phyloP scores from a whole-genome alignment of 176 grass and related monocot genomes.

The Musa itinerans region DNA sequence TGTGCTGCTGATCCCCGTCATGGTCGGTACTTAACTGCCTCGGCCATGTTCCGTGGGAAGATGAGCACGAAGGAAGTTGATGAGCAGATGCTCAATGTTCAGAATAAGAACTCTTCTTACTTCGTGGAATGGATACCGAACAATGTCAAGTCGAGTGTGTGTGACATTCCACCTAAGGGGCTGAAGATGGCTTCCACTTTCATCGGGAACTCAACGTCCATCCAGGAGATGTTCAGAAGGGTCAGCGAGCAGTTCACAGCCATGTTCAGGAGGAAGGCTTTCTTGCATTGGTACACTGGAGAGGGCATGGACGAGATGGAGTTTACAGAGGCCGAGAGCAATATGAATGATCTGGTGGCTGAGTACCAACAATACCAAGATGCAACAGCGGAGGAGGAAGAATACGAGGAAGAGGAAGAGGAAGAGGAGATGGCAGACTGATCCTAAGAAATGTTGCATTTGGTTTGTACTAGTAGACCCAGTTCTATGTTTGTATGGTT shows the following conservation, averaged over 20 bases:
- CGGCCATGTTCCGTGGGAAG: conserved; percentile 16
- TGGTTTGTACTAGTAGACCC: background rate
- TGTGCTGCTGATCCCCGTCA: no score
- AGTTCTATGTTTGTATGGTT: background rate
- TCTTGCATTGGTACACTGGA: conserved; percentile 92
- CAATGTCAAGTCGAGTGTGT: conserved; percentile 11
- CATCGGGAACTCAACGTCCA: conserved; percentile 10
- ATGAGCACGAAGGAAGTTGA: conserved; percentile 23
- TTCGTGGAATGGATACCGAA: conserved; percentile 23
- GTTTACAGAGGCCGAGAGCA: conserved; percentile 6
- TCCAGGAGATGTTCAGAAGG: conserved; percentile 20
- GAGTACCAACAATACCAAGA: conserved; percentile 17
- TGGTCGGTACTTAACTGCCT: conserved; percentile 14
- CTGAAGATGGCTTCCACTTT: conserved; percentile 14
- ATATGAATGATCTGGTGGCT: conserved; percentile 11
- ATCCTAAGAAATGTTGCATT: background rate
- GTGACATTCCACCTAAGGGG: conserved; percentile 3
- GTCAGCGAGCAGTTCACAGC: conserved; percentile 91
- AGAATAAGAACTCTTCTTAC: conserved; percentile 22
- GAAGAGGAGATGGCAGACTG: background rate
- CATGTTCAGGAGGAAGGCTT: conserved; percentile 97
- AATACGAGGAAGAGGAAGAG: background rate
- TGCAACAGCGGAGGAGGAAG: background rate
- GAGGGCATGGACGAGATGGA: conserved; percentile 99
- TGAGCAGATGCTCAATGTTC: conserved; percentile 22